These are phyloP conservation scores for Barnettozyma siamensis DNA, from an alignment of 805 yeast species.

Conservation along the genomic window DNA sequence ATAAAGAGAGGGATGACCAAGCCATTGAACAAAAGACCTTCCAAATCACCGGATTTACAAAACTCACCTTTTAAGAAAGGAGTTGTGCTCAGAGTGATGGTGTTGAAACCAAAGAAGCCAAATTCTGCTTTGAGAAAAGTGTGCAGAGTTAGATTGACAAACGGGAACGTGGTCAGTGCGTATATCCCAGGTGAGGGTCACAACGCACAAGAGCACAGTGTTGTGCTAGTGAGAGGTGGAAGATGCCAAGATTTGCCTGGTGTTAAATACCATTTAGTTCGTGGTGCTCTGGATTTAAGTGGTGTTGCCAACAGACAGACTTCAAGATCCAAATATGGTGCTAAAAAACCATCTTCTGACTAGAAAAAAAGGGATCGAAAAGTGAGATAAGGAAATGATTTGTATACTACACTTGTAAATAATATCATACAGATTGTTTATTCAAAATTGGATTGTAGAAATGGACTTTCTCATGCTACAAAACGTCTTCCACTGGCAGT, in stretches of 20 bases:
- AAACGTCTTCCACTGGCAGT: constrained; percentile 29
- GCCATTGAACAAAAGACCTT: constrained; percentile 40
- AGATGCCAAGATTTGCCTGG: constrained; percentile 98
- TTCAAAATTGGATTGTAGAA: no score
- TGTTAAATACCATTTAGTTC: constrained; percentile 86
- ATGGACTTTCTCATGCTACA: constrained; percentile 3
- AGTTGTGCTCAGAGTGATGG: constrained; percentile 90
- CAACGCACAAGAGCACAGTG: constrained; percentile 96
- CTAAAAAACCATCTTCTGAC: constrained; percentile 65
- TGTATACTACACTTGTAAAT: constrained; percentile 10
- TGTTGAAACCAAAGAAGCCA: constrained; percentile 95
- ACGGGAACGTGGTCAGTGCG: constrained; percentile 84
- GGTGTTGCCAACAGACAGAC: constrained; percentile 93
- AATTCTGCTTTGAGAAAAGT: constrained; percentile 98
- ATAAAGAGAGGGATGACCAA: constrained; percentile 60
- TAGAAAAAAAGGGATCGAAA: background rate
- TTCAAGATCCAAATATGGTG: constrained; percentile 91
- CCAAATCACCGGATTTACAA: constrained; percentile 77
- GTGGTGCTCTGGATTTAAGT: constrained; percentile 90
- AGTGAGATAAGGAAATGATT: no score
- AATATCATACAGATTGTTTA: constrained; percentile 3
- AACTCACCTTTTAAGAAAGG: constrained; percentile 87
- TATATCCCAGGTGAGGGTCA: constrained; percentile 99
- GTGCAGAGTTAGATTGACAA: constrained; percentile 87
- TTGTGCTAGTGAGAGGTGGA: constrained; percentile 96